Percentiles rank a stretch among this genome's conserved stretches.
These are phyloP conservation scores for Lipomyces yamanashiensis DNA, from an alignment of 805 yeast species.

Conservation along the genomic window DNA sequence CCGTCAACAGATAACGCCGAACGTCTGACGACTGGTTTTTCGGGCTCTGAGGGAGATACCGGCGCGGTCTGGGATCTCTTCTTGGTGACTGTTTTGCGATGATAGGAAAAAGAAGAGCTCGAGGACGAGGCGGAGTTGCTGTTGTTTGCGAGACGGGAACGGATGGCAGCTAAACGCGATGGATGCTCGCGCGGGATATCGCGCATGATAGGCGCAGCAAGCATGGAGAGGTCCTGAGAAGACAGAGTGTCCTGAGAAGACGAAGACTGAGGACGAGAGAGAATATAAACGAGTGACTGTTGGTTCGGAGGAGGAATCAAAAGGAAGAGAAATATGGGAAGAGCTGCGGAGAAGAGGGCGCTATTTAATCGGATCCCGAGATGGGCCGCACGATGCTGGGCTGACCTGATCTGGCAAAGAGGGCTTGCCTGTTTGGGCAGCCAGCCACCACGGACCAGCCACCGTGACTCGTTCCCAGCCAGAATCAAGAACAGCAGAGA, in stretches of 20 bases:
- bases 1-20: conserved; percentile 4
- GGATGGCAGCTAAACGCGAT: conserved; percentile 21
- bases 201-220: conserved; percentile 26
- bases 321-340: background rate
- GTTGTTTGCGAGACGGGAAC: conserved; percentile 15
- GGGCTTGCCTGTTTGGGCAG: conserved; percentile 1
- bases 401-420: conserved; percentile 3
- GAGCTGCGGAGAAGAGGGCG: background rate
- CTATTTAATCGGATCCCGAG: conserved; percentile 9
- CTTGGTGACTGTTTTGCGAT: background rate
- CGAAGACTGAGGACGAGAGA: background rate
- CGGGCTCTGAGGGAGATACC: background rate
- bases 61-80: conserved; percentile 11
- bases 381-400: conserved; percentile 14
- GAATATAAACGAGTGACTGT: background rate
- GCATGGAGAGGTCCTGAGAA: conserved; percentile 13
- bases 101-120: background rate
- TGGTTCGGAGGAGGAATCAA: background rate
- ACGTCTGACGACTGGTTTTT: conserved; percentile 4
- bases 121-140: conserved; percentile 4
- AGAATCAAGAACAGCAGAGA: background rate
- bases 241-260: background rate
- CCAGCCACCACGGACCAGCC: conserved; percentile 22
- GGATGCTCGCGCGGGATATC: conserved; percentile 16
- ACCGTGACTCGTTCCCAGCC: conserved; percentile 2